Percentiles rank a stretch among this genome's conserved stretches.
Evolutionary conservation across 179 eudicot species (phyloP).

Genomic region (Heliamphora pulchella): DNA sequence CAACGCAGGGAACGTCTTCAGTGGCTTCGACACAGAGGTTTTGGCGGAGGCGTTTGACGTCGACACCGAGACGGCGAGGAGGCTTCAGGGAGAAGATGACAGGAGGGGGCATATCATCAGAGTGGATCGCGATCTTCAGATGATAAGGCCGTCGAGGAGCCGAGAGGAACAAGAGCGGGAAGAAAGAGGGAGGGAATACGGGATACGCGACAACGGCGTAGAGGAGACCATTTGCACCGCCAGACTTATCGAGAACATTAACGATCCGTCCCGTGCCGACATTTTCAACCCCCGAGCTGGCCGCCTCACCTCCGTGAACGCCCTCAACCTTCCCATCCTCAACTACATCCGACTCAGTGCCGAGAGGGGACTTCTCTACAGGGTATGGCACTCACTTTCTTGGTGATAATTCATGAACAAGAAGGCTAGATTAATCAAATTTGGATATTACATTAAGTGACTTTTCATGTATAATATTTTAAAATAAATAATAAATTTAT

Average conservation of each 20-base stretch:
- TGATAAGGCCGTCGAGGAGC: constrained; percentile 45
- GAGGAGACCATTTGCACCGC: constrained; percentile 63
- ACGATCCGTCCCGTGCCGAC: constrained; percentile 46
- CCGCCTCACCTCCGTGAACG: constrained; percentile 38
- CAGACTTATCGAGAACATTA: constrained; percentile 38
- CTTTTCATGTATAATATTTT: no score
- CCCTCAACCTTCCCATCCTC: constrained; percentile 57
- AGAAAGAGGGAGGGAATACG: constrained; percentile 11
- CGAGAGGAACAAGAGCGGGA: constrained; percentile 13
- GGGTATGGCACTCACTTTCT: constrained; percentile 24
- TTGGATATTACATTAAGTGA: no score
- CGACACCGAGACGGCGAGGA: constrained; percentile 40
- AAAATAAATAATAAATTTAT: no score
- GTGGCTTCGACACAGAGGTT: constrained; percentile 31
- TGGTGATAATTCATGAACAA: neutral
- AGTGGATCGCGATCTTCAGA: constrained; percentile 40
- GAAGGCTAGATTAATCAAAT: no score
- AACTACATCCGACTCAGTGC: constrained; percentile 47
- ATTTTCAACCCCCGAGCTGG: constrained; percentile 64
- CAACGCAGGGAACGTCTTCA: constrained; percentile 41
- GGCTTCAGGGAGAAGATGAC: constrained; percentile 43
- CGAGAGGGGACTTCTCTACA: constrained; percentile 54
- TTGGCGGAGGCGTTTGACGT: constrained; percentile 50
- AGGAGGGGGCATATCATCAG: constrained; percentile 56
- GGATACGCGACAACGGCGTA: constrained; percentile 33